Base-by-base conservation (phyloP, 805 yeast genomes). In the Candida xyloterini region DNA sequence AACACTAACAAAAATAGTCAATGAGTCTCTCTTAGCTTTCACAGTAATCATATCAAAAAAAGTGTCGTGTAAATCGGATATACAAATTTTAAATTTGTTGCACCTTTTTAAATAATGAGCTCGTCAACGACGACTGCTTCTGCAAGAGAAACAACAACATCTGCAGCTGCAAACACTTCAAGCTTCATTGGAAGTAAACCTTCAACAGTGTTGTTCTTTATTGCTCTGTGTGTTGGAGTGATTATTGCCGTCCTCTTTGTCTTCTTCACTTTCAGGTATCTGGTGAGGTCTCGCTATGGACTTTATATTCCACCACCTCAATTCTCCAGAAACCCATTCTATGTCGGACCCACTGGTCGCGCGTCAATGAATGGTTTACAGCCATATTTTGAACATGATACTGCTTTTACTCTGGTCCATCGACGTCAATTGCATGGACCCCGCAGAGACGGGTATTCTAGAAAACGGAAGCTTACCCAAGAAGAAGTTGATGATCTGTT, bases 171-270 rank as follows among this genome's bases (percentile, higher is more conserved):
- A 23, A 16, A 34, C 9, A 38, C 38, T 7, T 32, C 47, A 16
- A 45, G 31, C 24, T 59, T 58, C 44, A 55, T 64, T 13, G 68
- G 66, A 6, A 73, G 69, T 49, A 67, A 74, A 25, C 84, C 85
- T 1, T 76, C 84, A 1, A 78, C 84, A 1, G 78, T 79, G 25
- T 61, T 81, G 22, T 81, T 81, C 59, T 78, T 79, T 58, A 60
- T 81, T 10, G 84, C 86, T 1, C 66, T 81, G 25, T 74, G 81
- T 1, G 75, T 79, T 10, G 86, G 85, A 3, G 72, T 78, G 10
- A 53, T 72, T 15, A 78, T 79, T 27, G 84, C 84, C 5, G 15
- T 67, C 0, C 55, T 78, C 20, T 78, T 81, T 50, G 47, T 78
- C 7, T 78, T 78, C 59, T 79, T 81, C 67, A 76, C 85, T 9